Conservation (phyloP, 2,329 filamentous ascomycete species). For the Eutypa lata region DNA sequence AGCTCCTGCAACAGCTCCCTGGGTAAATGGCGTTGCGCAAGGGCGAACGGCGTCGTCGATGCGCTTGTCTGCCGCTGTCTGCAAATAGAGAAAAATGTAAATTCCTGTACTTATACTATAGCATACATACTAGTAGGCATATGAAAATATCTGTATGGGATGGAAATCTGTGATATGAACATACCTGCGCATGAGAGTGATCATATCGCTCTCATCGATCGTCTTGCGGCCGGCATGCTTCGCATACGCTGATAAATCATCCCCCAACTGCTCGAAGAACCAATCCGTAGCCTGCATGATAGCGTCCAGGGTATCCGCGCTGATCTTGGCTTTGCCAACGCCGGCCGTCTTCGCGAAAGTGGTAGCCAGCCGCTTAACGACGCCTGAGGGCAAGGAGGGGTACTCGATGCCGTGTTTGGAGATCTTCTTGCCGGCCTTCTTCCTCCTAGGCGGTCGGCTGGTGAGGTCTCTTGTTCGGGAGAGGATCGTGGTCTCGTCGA, state of each 20-base stretch:
- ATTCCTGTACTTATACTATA: constrained; percentile 13
- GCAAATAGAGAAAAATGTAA: constrained; percentile 23
- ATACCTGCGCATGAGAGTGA: constrained; percentile 80
- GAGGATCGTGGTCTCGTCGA: constrained; percentile 13
- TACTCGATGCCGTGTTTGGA: constrained; percentile 75
- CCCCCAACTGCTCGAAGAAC: constrained; percentile 86
- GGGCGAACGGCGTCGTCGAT: constrained; percentile 73
- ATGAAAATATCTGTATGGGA: constrained; percentile 19
- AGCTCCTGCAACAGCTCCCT: constrained; percentile 80
- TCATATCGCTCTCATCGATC: constrained; percentile 81
- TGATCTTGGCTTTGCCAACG: constrained; percentile 64
- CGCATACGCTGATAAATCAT: constrained; percentile 77
- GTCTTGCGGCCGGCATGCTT: constrained; percentile 78
- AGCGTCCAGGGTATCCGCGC: constrained; percentile 68
- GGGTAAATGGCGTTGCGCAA: constrained; percentile 80
- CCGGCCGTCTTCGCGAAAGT: constrained; percentile 68
- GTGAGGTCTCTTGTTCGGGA: constrained; percentile 10
- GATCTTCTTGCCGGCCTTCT: constrained; percentile 49
- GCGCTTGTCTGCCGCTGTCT: constrained; percentile 76
- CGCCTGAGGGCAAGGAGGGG: constrained; percentile 67
- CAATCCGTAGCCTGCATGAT: constrained; percentile 81
- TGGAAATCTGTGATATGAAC: too few species aligned
- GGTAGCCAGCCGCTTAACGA: constrained; percentile 72
- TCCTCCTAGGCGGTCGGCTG: constrained; percentile 26
- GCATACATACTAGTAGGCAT: constrained; percentile 13